Base-by-base conservation (phyloP, 305 asterid species). In the Fraxinus angustifolia region DNA sequence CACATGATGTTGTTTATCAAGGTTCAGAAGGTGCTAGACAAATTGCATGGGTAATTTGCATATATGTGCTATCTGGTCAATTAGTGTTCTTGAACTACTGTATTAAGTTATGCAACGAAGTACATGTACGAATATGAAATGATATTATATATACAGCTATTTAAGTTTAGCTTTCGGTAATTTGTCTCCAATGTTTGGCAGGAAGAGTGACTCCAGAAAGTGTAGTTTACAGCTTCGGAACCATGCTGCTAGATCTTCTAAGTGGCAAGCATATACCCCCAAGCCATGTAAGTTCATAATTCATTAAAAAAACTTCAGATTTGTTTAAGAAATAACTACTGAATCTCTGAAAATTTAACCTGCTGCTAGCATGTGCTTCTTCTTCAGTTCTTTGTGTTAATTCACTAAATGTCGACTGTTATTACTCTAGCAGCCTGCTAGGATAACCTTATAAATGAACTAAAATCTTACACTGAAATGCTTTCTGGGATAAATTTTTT, bases 251-350 rank as follows among this genome's bases (percentile, higher is more conserved):
- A 5, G 97, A 92, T 82, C 97, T 92, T 83, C 88, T 92, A 65
- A 91, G 93, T 73, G 93, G 95, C 79, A 92, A 92, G 84, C 97
- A 92, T 86, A 92, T 92, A 81, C 97, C 97, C 38, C 97, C 97
- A 26, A 90, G 92, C 87, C 95, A 91, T 77, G 97, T 92, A 84
- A 35, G 90, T 85, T 3, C 17, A 6, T 21, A 8, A 60, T 60
- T 60, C 14, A 53, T 53, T 5, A n/a, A 16, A n/a, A n/a, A 53
- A 0, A n/a, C 26, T n/a, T 14, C 16, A 38, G 3, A n/a, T n/a
- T 1, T 53, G 65, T 53, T n/a, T 16, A 53, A 53, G 65, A 53
- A 17, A 53, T 53, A 53, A 53, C 21, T 53, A 53, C 26, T 0
- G 23, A 53, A 53, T 6, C 10, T 21, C 65, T 53, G 26, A 14